Base-by-base conservation (phyloP, 306 rosid species). In the Dryas alaskensis region DNA sequence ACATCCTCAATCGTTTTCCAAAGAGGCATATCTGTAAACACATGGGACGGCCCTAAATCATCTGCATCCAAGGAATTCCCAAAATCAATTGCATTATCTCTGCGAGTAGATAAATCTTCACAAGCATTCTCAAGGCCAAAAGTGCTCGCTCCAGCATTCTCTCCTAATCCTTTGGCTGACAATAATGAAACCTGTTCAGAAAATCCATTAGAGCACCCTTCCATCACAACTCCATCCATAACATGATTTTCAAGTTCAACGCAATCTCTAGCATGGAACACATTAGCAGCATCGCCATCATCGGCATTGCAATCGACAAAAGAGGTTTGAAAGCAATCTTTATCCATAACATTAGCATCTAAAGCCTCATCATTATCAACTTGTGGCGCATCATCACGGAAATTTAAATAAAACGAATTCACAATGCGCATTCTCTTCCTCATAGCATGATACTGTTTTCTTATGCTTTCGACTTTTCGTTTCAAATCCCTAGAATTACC, bases 1-100 rank as follows among this genome's bases (percentile, higher is more conserved):
- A 85, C 78, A 74, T 88, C 92, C 83, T 88, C 93, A 45, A 82
- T 82, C 2, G 85, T 76, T 76, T 85, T 86, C 93, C 91, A 84
- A 40, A 84, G 69, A 76, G 89, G 87, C 25, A 72, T 60, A 25
- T 85, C 91, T 44, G 81, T 58, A 46, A 40, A 51, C 19, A 50
- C 81, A 83, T 83, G 81, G 47, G 84, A 82, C 5, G 80, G 58
- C 65, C 84, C 88, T 57, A 70, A 63, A 53, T 75, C 88, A 68
- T 61, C 89, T n/a, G 65, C 48, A 45, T 76, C 86, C 2, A 71
- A 49, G 16, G 79, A 73, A 79, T 81, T 77, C 70, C 69, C 70
- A 59, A 51, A 85, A 62, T 66, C 81, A 83, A 78, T 75, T 58
- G 73, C 51, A 80, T 61, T 76, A 80, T 83, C 79, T 53, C 71